Percentiles rank a stretch among this genome's conserved stretches.
phyloP scores from a whole-genome alignment of 257 asterid genomes.

The Marsdenia floribunda region DNA sequence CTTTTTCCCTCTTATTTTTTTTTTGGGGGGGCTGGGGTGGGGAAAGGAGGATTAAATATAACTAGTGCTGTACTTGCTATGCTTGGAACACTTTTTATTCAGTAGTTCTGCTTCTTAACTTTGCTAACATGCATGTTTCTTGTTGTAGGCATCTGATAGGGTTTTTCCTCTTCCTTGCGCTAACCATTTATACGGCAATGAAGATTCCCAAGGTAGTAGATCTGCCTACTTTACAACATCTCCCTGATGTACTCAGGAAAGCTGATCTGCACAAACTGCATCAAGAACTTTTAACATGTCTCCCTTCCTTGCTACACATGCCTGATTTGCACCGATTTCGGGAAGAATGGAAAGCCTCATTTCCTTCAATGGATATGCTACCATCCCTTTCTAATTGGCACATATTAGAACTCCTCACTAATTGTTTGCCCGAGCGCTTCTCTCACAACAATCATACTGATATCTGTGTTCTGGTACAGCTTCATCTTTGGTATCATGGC shows the following conservation, averaged over 20 bases:
- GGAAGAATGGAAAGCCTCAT: constrained; percentile 49
- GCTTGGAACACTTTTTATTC: neutral
- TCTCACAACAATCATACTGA: constrained; percentile 60
- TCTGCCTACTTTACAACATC: constrained; percentile 47
- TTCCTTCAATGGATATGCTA: constrained; percentile 46
- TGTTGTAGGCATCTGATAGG: constrained; percentile 94
- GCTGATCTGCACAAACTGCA: constrained; percentile 73
- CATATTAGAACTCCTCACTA: constrained; percentile 59
- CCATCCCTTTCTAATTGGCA: constrained; percentile 72
- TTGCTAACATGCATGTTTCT: constrained; percentile 7
- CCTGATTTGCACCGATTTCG: constrained; percentile 61
- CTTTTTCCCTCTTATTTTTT: neutral
- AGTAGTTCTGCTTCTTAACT: neutral
- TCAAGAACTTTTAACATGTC: constrained; percentile 56
- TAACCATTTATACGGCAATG: constrained; percentile 88
- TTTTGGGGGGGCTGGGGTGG: neutral
- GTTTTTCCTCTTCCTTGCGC: constrained; percentile 81
- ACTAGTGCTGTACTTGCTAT: neutral
- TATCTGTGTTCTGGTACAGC: constrained; percentile 59
- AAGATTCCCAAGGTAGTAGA: constrained; percentile 72
- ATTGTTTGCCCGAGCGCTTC: constrained; percentile 71
- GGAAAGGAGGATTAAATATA: neutral
- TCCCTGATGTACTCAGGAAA: constrained; percentile 61
- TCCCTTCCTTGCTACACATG: constrained; percentile 74
- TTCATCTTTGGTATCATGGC: constrained; percentile 9